A percentile compares a stretch with the other conserved stretches of the same genome.
phyloP scores from a whole-genome alignment of 768 basidiomycete genomes.

The Mycena amicta region DNA sequence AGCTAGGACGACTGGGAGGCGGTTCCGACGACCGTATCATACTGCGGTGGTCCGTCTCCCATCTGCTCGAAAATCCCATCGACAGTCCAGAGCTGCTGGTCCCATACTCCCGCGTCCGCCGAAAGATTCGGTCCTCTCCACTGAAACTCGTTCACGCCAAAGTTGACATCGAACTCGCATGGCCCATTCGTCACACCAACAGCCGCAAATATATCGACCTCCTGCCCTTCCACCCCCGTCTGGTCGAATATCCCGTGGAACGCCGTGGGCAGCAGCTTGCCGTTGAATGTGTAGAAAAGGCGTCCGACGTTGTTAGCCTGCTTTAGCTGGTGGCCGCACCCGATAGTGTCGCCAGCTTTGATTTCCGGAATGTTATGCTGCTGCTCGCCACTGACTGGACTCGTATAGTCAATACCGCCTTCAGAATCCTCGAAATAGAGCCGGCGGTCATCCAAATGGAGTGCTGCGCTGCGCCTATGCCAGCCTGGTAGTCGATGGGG shows the following conservation, averaged over 20 bases:
- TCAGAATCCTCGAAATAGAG: constrained; percentile 16
- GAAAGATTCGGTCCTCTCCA: constrained; percentile 7
- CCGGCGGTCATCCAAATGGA: constrained; percentile 19
- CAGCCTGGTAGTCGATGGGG: constrained; percentile 16
- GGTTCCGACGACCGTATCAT: background rate
- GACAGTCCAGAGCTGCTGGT: constrained; percentile 1
- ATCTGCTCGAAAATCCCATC: constrained; percentile 8
- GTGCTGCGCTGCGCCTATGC: constrained; percentile 15
- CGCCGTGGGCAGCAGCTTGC: constrained; percentile 9
- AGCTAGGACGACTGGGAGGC: background rate
- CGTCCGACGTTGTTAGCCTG: background rate
- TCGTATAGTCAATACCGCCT: constrained; percentile 12
- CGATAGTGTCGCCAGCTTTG: constrained; percentile 3
- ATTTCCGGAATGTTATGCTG: background rate
- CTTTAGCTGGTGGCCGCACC: constrained; percentile 15
- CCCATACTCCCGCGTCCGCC: background rate
- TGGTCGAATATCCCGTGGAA: constrained; percentile 10
- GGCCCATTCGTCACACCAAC: constrained; percentile 15
- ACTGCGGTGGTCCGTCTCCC: constrained; percentile 19
- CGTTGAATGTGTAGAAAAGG: constrained; percentile 20
- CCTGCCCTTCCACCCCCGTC: background rate
- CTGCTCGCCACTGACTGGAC: background rate
- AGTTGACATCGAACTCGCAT: constrained; percentile 11
- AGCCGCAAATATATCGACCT: constrained; percentile 15
- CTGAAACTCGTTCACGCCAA: constrained; percentile 6